Percentiles rank a stretch among this genome's conserved stretches.
These are phyloP conservation scores for Xylaria sp. DNA, from an alignment of 2,329 filamentous ascomycete genomes.

Conservation along the genomic window DNA sequence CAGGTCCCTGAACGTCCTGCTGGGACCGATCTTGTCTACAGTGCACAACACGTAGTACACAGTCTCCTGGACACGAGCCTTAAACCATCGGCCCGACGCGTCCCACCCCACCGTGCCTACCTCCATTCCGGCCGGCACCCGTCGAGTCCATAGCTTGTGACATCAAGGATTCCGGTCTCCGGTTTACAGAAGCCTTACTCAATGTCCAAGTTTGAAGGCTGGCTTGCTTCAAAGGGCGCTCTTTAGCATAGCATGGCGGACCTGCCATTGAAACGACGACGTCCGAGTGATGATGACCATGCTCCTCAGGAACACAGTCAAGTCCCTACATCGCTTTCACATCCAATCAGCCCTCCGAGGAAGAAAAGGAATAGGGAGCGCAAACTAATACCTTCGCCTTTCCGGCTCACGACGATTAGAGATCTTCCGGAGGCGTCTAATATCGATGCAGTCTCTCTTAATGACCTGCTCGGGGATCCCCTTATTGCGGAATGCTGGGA, in stretches of 20 bases:
- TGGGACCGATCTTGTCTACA: not conserved
- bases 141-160: too few relatives aligned
- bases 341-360: conserved; percentile 51
- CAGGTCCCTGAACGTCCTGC: not conserved
- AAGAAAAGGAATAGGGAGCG: conserved; percentile 34
- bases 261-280: conserved; percentile 32
- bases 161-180: not conserved
- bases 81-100: too few relatives aligned
- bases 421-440: conserved; percentile 65
- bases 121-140: too few relatives aligned
- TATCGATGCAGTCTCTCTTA: conserved; percentile 64
- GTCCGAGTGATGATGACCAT: conserved; percentile 17
- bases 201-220: not conserved
- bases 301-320: conserved; percentile 4
- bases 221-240: not conserved
- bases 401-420: conserved; percentile 70
- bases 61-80: not conserved
- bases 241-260: conserved; percentile 26
- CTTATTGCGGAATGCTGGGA: conserved; percentile 73
- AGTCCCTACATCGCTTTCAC: conserved; percentile 37
- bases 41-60: too few relatives aligned
- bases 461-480: conserved; percentile 72
- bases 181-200: not conserved
- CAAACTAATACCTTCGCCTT: conserved; percentile 59
- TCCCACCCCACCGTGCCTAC: too few relatives aligned